Evolutionary conservation across 768 basidiomycete genomes (phyloP).

Genomic region (Thelephora ganbajun): DNA sequence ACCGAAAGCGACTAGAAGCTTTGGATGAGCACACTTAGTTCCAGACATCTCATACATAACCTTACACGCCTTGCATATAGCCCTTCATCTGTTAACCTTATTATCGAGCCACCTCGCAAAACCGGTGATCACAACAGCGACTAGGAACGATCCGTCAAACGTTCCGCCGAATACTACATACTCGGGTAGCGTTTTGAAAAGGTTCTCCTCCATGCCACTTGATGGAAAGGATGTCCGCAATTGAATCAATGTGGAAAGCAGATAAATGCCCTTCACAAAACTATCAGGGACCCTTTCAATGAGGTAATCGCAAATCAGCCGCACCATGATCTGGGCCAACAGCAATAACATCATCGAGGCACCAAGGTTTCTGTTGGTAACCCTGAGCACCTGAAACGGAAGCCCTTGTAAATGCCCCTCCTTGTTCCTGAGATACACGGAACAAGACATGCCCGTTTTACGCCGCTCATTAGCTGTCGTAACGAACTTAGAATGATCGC

Average conservation of each 20-base stretch:
- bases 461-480: slow-evolving; percentile 52
- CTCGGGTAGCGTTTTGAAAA: slow-evolving; percentile 61
- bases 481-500: slow-evolving; percentile 64
- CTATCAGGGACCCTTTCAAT: neutral
- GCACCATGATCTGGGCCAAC: slow-evolving; percentile 74
- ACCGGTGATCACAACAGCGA: slow-evolving; percentile 36
- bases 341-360: slow-evolving; percentile 66
- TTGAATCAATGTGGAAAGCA: slow-evolving; percentile 73
- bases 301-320: slow-evolving; percentile 7
- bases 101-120: slow-evolving; percentile 41
- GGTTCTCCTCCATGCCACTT: slow-evolving; percentile 21
- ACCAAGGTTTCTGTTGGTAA: slow-evolving; percentile 55
- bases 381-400: slow-evolving; percentile 33
- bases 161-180: slow-evolving; percentile 62
- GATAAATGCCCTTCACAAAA: slow-evolving; percentile 56
- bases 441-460: slow-evolving; percentile 33
- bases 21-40: too few species aligned
- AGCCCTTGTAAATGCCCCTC: neutral
- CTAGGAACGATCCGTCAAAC: slow-evolving; percentile 62
- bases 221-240: slow-evolving; percentile 69
- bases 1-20: too few species aligned
- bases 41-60: too few species aligned
- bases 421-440: neutral
- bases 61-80: too few species aligned
- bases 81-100: slow-evolving; percentile 19